Conservation (phyloP, 2,329 filamentous ascomycete species). For the Plectosphaerella plurivora region DNA sequence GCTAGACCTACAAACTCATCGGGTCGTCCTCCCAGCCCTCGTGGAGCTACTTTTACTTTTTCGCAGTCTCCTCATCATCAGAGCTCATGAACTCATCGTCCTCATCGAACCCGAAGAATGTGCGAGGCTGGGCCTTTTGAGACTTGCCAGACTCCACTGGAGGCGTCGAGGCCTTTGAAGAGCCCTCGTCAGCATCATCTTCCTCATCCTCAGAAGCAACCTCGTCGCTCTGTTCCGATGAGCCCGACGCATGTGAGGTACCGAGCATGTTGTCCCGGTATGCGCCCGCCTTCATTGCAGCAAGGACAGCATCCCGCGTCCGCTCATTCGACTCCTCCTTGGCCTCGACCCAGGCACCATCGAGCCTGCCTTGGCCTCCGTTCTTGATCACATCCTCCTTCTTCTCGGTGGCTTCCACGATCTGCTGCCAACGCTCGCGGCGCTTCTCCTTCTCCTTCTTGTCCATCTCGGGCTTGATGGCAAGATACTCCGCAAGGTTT, state of each 20-base stretch:
- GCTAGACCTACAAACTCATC: background rate
- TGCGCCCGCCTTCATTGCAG: constrained; percentile 61
- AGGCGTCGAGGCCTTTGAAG: constrained; percentile 45
- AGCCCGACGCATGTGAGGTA: constrained; percentile 45
- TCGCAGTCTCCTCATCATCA: constrained; percentile 49
- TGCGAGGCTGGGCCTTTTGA: constrained; percentile 33
- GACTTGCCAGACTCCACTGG: constrained; percentile 34
- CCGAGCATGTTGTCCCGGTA: constrained; percentile 57
- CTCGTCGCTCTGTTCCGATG: constrained; percentile 27
- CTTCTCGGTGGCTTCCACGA: constrained; percentile 79
- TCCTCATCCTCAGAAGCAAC: constrained; percentile 26
- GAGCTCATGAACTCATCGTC: constrained; percentile 72
- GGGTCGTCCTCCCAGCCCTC: background rate
- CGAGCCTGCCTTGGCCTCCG: constrained; percentile 66
- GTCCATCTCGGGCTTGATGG: constrained; percentile 97
- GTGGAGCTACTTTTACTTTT: constrained; percentile 13
- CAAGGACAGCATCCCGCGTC: constrained; percentile 70
- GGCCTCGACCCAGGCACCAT: constrained; percentile 91
- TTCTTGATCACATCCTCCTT: constrained; percentile 79
- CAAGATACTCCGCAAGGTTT: constrained; percentile 87
- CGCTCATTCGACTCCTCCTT: constrained; percentile 87
- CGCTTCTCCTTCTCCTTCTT: constrained; percentile 86
- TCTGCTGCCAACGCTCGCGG: constrained; percentile 78
- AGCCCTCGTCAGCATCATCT: constrained; percentile 32
- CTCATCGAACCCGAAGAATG: constrained; percentile 75